These are phyloP conservation scores for Kodamaea laetipori DNA, from an alignment of 805 yeast genomes.

Conservation along the genomic window DNA sequence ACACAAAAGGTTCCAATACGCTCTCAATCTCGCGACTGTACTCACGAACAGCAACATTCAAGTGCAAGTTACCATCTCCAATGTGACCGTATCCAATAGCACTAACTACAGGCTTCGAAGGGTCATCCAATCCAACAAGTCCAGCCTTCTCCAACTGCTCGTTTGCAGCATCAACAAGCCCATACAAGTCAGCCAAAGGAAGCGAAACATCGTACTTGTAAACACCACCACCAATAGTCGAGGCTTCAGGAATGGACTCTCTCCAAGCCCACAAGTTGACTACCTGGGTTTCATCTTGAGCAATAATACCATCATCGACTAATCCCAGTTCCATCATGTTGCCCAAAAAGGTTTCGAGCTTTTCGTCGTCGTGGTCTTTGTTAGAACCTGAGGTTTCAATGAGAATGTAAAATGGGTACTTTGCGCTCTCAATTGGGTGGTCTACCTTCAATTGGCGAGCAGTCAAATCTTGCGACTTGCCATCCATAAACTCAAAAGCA, in stretches of 20 bases:
- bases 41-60: slow-evolving; percentile 86
- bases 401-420: slow-evolving; percentile 84
- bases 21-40: slow-evolving; percentile 79
- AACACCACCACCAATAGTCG: slow-evolving; percentile 86
- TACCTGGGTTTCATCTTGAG: slow-evolving; percentile 91
- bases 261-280: slow-evolving; percentile 92
- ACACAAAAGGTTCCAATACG: slow-evolving; percentile 89
- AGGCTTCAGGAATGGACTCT: slow-evolving; percentile 89
- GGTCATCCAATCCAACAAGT: slow-evolving; percentile 60
- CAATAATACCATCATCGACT: slow-evolving; percentile 92
- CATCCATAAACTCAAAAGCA: slow-evolving; percentile 94
- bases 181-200: slow-evolving; percentile 80
- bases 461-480: slow-evolving; percentile 65
- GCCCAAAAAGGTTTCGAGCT: slow-evolving; percentile 83
- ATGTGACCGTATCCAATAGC: slow-evolving; percentile 98
- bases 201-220: slow-evolving; percentile 96
- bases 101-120: slow-evolving; percentile 74
- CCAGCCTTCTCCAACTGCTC: slow-evolving; percentile 56
- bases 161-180: slow-evolving; percentile 77
- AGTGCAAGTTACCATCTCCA: slow-evolving; percentile 95
- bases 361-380: slow-evolving; percentile 89
- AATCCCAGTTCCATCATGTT: slow-evolving; percentile 78
- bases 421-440: slow-evolving; percentile 77
- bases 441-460: slow-evolving; percentile 55
- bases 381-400: slow-evolving; percentile 97